Base-by-base conservation (phyloP, 2,329 filamentous ascomycete genomes). In the Waltergamsia citrina region DNA sequence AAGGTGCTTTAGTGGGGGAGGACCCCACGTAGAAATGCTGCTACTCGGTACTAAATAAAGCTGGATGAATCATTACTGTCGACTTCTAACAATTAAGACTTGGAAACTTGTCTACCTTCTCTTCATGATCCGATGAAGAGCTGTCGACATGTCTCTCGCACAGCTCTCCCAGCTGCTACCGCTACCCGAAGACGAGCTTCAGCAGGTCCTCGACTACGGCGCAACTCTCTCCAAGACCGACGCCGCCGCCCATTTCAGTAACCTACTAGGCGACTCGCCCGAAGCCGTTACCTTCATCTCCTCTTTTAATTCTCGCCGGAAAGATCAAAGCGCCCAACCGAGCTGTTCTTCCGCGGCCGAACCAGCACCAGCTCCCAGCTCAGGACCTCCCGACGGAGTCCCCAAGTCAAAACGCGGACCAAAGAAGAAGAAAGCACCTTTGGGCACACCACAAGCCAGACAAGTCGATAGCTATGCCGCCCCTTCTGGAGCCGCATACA, bases 241-340 rank as follows among this genome's bases (percentile, higher is more conserved):
- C 42, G 84, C 85, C 11, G 86, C 78, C 33, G 79, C 87, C 27
- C 86, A 96, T 56, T 81, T 98, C 40, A 82, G 79, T 54, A 86
- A 92, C 50, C 66, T 98, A 34, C 72, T 98, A 0, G 92, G 90
- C 32, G 86, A 94, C 54, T 87, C 84, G 6, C 75, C 87, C 2
- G 78, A 82, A 46, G 72, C 67, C 26, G 62, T 87, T 40, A 81
- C 87, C 47, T 92, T 86, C 52, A 79, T 88, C 42, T 76, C 85
- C 1, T 80, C 78, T 14, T 90, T 90, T 54, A 96, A 94, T 52
- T 73, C 79, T 4, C 74, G 65, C 14, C 60, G 75, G 33, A 58
- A 67, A 43, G 64, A 65, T 15, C 63, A 63, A 8, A 5, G 29
- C 52, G 3, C 38, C 46, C 3, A 28, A 48, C 3, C 20, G 42